Evolutionary conservation across 208 protist species (phyloP).

Genomic region (Leishmania martiniquensis): DNA sequence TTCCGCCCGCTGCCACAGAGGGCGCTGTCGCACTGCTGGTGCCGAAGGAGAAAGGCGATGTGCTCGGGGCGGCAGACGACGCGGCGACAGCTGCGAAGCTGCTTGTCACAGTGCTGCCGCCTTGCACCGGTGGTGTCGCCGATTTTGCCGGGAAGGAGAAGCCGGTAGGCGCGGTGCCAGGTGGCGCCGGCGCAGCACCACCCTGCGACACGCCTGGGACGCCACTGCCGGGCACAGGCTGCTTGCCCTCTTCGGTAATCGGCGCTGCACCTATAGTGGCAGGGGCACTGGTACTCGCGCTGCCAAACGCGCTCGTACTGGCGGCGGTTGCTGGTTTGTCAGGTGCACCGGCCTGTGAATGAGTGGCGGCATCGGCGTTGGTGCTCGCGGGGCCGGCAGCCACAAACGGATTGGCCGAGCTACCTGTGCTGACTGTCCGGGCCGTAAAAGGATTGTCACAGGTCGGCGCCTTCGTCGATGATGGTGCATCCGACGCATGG

Average conservation of each 20-base stretch:
- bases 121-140: background rate
- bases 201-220: background rate
- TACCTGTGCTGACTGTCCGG: background rate
- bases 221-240: background rate
- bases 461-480: background rate
- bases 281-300: background rate
- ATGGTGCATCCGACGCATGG: background rate
- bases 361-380: background rate
- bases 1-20: background rate
- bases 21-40: background rate
- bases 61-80: background rate
- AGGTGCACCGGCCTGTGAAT: background rate
- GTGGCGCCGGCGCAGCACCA: background rate
- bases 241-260: background rate
- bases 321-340: background rate
- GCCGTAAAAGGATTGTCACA: conserved; percentile 1
- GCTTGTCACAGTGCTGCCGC: background rate
- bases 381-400: background rate
- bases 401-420: background rate
- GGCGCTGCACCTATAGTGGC: background rate
- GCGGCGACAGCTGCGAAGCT: background rate
- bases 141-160: background rate
- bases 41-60: conserved; percentile 1
- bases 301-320: background rate
- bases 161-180: background rate